Evolutionary conservation across 352 stramenopile genomes (phyloP).

Genomic region (Globisporangium echinulatum): DNA sequence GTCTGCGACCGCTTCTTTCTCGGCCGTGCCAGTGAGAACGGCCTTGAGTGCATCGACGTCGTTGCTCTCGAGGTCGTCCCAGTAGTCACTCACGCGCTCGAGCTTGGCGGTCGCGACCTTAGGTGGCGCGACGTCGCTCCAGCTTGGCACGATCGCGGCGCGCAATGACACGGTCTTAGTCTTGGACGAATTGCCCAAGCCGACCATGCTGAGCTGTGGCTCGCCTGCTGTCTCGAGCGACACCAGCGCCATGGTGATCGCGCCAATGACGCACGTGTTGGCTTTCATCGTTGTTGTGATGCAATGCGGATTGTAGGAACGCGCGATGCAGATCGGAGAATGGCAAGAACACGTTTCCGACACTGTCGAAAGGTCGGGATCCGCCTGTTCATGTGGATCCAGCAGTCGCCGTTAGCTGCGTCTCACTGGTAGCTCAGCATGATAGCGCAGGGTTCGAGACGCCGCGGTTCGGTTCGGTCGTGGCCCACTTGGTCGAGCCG

Average conservation of each 20-base stretch:
- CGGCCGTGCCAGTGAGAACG: background rate
- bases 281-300: slow-evolving; percentile 1
- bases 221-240: too few relatives aligned
- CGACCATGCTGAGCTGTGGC: background rate
- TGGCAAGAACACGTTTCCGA: too few relatives aligned
- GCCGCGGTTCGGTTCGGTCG: too few relatives aligned
- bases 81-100: background rate
- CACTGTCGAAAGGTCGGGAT: too few relatives aligned
- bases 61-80: background rate
- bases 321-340: too few relatives aligned
- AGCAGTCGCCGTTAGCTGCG: too few relatives aligned
- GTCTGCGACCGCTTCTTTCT: background rate
- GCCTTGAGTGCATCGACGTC: background rate
- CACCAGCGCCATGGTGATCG: background rate
- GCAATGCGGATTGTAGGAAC: too few relatives aligned
- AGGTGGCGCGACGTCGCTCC: background rate
- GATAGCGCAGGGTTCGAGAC: too few relatives aligned
- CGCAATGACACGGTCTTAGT: background rate
- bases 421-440: too few relatives aligned
- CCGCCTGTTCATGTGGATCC: too few relatives aligned
- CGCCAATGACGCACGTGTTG: background rate
- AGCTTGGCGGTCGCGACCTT: background rate
- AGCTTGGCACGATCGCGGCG: background rate
- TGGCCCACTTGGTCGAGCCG: too few relatives aligned
- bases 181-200: background rate